A percentile compares a stretch with the other conserved stretches of the same genome.
Evolutionary conservation across 2,329 filamentous ascomycete genomes (phyloP).

Genomic region (Phyllosticta ampelicida): DNA sequence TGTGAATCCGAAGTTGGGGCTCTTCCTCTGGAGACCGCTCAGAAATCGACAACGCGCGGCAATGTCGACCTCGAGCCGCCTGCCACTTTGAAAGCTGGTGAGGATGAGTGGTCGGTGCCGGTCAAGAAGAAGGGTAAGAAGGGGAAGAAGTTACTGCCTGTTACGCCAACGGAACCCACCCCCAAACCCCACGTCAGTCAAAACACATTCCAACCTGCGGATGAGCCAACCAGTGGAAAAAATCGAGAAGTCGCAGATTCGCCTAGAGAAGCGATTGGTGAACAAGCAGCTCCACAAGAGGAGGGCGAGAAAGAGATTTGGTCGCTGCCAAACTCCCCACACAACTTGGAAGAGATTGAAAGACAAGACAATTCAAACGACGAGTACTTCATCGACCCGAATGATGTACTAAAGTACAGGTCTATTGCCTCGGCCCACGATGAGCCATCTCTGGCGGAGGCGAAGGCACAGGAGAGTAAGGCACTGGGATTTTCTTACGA

Average conservation of each 20-base stretch:
- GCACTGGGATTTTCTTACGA: background rate
- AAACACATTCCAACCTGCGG: background rate
- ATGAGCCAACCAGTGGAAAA: background rate
- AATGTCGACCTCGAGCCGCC: too few species aligned
- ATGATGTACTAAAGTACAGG: background rate
- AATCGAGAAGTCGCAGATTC: background rate
- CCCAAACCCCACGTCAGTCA: background rate
- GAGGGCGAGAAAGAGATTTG: background rate
- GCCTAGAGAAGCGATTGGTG: background rate
- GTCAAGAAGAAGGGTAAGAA: conserved; percentile 16
- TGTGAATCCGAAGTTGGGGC: background rate
- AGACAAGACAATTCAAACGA: background rate
- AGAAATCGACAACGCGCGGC: too few species aligned
- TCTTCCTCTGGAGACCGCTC: background rate
- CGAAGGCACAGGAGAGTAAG: background rate
- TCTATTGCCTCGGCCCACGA: background rate
- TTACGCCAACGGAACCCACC: background rate
- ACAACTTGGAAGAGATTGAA: background rate
- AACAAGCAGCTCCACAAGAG: background rate
- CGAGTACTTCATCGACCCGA: background rate
- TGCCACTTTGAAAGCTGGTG: background rate
- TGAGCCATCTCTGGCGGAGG: background rate
- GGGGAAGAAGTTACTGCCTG: conserved; percentile 9
- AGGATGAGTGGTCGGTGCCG: conserved; percentile 10
- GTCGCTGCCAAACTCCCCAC: background rate